These are phyloP conservation scores for Saprolegnia diclina DNA, from an alignment of 352 stramenopile species.

Conservation along the genomic window DNA sequence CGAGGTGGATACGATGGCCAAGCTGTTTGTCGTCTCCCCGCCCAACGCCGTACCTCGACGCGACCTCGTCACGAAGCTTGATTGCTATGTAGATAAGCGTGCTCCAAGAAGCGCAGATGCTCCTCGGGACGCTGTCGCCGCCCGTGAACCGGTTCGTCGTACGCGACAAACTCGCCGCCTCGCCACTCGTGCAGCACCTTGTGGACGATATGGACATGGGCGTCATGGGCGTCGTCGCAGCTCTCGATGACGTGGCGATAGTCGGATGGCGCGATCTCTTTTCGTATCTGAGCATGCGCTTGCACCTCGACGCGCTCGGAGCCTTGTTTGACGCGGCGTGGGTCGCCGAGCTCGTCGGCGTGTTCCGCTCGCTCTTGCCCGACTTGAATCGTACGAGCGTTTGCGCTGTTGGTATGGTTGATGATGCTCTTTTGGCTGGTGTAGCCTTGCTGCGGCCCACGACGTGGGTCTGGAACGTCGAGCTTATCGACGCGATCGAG, in stretches of 20 bases:
- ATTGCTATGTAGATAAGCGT: constrained; percentile 21
- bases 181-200: neutral
- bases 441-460: neutral
- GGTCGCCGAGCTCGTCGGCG: neutral
- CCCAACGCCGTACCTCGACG: neutral
- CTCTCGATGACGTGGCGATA: neutral
- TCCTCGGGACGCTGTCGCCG: neutral
- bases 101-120: constrained; percentile 7
- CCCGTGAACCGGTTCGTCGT: constrained; percentile 19
- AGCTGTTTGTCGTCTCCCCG: neutral
- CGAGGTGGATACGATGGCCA: neutral
- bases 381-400: neutral
- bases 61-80: too few relatives aligned
- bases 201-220: neutral
- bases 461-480: constrained; percentile 18
- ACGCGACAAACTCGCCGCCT: constrained; percentile 10
- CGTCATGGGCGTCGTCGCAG: neutral
- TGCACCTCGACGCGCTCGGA: constrained; percentile 4
- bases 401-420: neutral
- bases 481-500: neutral
- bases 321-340: neutral
- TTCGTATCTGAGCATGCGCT: constrained; percentile 9
- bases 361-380: constrained; percentile 14
- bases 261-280: constrained; percentile 15
- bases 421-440: neutral